A percentile compares a stretch with the other conserved stretches of the same genome.
Conservation (phyloP, 192 early-diverging fungal species). For the Linnemannia schmuckeri region DNA sequence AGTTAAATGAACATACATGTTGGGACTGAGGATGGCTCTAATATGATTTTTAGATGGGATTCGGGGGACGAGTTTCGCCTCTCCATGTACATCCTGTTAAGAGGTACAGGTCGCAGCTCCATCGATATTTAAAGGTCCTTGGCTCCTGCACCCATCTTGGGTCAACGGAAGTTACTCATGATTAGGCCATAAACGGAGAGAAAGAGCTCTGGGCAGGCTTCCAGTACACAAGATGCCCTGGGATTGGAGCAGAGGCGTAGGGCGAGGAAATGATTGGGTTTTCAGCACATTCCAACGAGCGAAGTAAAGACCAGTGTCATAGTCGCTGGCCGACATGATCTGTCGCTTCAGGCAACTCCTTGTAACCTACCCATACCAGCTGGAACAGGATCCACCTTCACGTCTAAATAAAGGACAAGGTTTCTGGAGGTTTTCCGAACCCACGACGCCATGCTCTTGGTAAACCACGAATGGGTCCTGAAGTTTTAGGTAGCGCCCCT, state of each 20-base stretch:
- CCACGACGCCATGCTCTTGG: no score
- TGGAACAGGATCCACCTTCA: not conserved
- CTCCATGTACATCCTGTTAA: slow-evolving; percentile 1
- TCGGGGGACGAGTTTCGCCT: not conserved
- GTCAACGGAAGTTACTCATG: not conserved
- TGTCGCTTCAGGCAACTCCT: slow-evolving; percentile 2
- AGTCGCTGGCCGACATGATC: no score
- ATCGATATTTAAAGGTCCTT: not conserved
- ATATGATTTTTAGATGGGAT: not conserved
- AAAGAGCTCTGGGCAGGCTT: not conserved
- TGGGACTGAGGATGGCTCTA: not conserved
- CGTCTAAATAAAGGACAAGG: no score
- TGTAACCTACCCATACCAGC: not conserved
- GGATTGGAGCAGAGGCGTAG: slow-evolving; percentile 4
- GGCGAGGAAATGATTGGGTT: slow-evolving; percentile 5
- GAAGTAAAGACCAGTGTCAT: slow-evolving; percentile 1
- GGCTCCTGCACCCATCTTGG: slow-evolving; percentile 2
- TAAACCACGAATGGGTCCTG: no score
- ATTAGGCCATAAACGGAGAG: not conserved
- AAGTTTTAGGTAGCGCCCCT: no score
- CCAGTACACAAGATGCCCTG: not conserved
- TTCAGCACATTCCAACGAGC: slow-evolving; percentile 10
- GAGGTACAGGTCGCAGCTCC: slow-evolving; percentile 8
- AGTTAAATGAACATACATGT: not conserved
- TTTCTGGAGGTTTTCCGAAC: no score